Base-by-base conservation (phyloP, 1,139 yeast species). In the Lodderomyces oxycetoniae region DNA sequence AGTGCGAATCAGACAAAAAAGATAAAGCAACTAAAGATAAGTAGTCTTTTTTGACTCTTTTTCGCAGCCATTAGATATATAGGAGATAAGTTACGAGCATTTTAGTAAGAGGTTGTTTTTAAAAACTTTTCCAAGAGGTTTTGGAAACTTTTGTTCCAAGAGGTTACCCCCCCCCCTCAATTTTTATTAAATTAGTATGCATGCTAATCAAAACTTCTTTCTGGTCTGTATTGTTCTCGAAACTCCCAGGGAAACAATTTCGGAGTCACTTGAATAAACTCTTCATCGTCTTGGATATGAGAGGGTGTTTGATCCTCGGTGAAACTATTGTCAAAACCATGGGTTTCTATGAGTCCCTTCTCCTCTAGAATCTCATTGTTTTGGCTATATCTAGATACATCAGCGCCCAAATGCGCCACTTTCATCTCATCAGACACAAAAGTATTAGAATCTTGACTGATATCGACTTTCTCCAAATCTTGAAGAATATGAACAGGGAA, bases 181-280 rank as follows among this genome's bases (percentile, higher is more conserved):
- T n/a, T n/a, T n/a, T n/a, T n/a, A n/a, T n/a, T n/a, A n/a, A n/a
- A n/a, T n/a, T n/a, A n/a, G n/a, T n/a, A 22, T 23, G 11, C 4
- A 3, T 21, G n/a, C 13, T 21, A 30, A 24, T 59, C 60, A 48
- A 61, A 63, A 4, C 50, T 50, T 36, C 69, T 42, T 37, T 59
- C 65, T 3, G 67, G 51, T 10, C 36, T 37, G 5, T 28, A 28
- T 27, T 17, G 36, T 22, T 47, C 49, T 34, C 49, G 49, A 36
- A 47, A 56, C 41, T 63, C 70, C 71, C 71, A 64, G 0, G 71
- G 71, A 41, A 64, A 64, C 13, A 64, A 37, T 36, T 52, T 55
- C 6, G n/a, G n/a, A n/a, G n/a, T n/a, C n/a, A n/a, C n/a, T n/a
- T n/a, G n/a, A n/a, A n/a, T n/a, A n/a, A n/a, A n/a, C n/a, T n/a